phyloP scores from a whole-genome alignment of 129 eudicot species.

The Glebionis coronaria region DNA sequence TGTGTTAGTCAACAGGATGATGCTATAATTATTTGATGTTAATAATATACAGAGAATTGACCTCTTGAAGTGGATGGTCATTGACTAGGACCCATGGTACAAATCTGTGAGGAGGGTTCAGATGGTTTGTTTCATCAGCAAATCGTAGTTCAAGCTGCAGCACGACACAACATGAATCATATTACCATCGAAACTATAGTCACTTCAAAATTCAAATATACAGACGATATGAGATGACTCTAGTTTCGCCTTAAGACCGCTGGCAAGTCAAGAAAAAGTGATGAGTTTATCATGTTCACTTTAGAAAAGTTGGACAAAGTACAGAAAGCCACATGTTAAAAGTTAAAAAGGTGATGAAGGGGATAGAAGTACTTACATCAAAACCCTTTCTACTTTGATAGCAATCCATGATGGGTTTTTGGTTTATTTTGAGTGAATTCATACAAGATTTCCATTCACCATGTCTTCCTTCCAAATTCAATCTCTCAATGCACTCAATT shows the following conservation, averaged over 20 bases:
- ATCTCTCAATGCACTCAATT: slow-evolving; percentile 61
- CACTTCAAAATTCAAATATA: too few species aligned
- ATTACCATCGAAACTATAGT: not conserved
- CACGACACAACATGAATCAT: slow-evolving; percentile 11
- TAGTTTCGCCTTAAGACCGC: too few species aligned
- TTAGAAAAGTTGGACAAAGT: not conserved
- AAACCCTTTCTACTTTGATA: slow-evolving; percentile 48
- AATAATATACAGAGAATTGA: not conserved
- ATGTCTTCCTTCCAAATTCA: slow-evolving; percentile 52
- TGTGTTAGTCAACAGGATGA: slow-evolving; percentile 1
- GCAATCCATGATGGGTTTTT: slow-evolving; percentile 56
- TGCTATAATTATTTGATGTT: not conserved
- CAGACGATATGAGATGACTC: too few species aligned
- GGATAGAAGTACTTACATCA: slow-evolving; percentile 38
- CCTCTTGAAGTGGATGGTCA: slow-evolving; percentile 63
- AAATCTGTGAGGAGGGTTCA: slow-evolving; percentile 56
- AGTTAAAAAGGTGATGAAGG: too few species aligned
- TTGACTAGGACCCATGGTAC: slow-evolving; percentile 96
- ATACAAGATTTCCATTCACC: slow-evolving; percentile 70
- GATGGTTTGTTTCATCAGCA: slow-evolving; percentile 65
- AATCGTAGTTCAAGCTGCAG: slow-evolving; percentile 65
- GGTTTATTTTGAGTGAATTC: slow-evolving; percentile 35
- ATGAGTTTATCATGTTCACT: too few species aligned
- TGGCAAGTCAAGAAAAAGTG: too few species aligned
- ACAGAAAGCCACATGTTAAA: not conserved